phyloP scores from a whole-genome alignment of 2,329 filamentous ascomycete genomes.

The Fusarium falciforme region DNA sequence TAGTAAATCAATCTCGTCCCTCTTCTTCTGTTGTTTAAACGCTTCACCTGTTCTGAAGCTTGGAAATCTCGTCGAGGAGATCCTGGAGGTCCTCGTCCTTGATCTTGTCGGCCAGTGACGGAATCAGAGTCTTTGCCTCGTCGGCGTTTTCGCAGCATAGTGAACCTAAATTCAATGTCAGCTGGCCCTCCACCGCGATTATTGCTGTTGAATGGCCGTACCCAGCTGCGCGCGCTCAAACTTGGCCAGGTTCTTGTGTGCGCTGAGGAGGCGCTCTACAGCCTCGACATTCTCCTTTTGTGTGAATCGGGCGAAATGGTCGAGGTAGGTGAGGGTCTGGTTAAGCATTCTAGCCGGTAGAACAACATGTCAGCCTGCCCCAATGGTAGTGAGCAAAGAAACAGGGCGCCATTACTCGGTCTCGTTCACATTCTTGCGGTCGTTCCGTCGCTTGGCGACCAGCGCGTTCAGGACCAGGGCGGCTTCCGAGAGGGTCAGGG shows the following conservation, averaged over 20 bases:
- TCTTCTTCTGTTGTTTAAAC: neutral
- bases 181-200: slow-evolving; percentile 1
- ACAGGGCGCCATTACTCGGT: slow-evolving; percentile 70
- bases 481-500: slow-evolving; percentile 91
- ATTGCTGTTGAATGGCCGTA: slow-evolving; percentile 52
- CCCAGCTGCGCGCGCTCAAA: slow-evolving; percentile 95
- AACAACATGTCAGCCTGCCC: neutral
- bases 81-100: slow-evolving; percentile 88
- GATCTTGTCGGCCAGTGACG: slow-evolving; percentile 89
- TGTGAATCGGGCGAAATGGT: slow-evolving; percentile 96
- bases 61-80: slow-evolving; percentile 89
- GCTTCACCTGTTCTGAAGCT: slow-evolving; percentile 66
- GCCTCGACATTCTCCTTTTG: slow-evolving; percentile 93
- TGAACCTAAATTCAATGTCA: slow-evolving; percentile 69
- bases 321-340: slow-evolving; percentile 92
- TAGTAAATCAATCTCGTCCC: neutral
- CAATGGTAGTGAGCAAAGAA: neutral
- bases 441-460: slow-evolving; percentile 80
- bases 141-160: slow-evolving; percentile 93
- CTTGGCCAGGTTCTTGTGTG: slow-evolving; percentile 83
- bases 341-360: slow-evolving; percentile 72
- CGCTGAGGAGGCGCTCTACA: slow-evolving; percentile 87
- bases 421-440: slow-evolving; percentile 85
- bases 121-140: slow-evolving; percentile 96
- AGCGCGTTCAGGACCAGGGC: slow-evolving; percentile 92